Evolutionary conservation across 257 asterid species (phyloP).

Genomic region (Coffea eugenioides): DNA sequence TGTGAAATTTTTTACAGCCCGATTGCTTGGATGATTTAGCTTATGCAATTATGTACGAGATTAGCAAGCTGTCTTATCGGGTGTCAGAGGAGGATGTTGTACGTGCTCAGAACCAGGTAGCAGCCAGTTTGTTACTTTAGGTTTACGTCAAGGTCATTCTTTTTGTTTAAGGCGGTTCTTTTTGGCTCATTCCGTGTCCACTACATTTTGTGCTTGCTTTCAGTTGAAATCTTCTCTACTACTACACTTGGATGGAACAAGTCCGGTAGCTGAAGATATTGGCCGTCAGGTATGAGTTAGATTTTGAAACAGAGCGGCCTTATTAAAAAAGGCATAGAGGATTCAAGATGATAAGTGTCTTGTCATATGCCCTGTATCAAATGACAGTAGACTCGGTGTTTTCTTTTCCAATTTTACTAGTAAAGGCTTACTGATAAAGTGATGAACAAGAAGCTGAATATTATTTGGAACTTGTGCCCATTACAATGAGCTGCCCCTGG

Average conservation of each 20-base stretch:
- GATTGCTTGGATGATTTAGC: constrained; percentile 83
- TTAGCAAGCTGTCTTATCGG: constrained; percentile 64
- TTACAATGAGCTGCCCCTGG: not conserved
- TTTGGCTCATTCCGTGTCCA: not conserved
- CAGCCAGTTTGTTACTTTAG: not conserved
- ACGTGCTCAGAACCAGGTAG: constrained; percentile 89
- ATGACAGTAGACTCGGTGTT: not conserved
- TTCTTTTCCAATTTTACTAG: not conserved
- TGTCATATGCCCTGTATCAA: not conserved
- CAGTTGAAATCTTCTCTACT: constrained; percentile 89
- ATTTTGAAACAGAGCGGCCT: not conserved
- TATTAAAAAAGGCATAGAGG: not conserved
- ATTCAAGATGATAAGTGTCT: not conserved
- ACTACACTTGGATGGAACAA: constrained; percentile 94
- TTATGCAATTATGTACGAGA: constrained; percentile 65
- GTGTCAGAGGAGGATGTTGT: constrained; percentile 69
- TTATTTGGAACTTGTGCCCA: not conserved
- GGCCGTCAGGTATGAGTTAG: constrained; percentile 86
- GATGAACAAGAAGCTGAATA: not conserved
- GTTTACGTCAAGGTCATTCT: not conserved
- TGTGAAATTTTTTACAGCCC: constrained; percentile 46
- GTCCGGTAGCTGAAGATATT: constrained; percentile 91
- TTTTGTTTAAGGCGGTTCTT: not conserved
- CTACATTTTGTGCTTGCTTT: constrained; percentile 22
- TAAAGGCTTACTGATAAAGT: not conserved